Base-by-base conservation (phyloP, 805 yeast genomes). In the Ogataea trehaloabstinens region DNA sequence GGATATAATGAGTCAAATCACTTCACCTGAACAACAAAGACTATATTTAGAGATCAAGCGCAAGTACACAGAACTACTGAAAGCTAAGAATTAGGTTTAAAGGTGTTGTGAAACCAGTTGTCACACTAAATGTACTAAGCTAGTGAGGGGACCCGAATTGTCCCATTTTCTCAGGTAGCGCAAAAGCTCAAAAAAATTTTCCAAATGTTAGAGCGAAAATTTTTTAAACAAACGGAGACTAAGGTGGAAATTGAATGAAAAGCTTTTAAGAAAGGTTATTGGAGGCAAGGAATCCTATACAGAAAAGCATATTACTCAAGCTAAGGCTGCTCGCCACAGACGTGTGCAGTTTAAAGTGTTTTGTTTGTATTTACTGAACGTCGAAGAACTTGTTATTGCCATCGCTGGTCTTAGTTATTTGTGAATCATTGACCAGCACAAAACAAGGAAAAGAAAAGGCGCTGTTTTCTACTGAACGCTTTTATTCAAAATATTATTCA, bases 11-110 rank as follows among this genome's bases (percentile, higher is more conserved):
- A 31, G 21, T 8, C 46, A 41, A 27, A 48, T 52, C 3, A 35
- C 48, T 3, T 31, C 55, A 3, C 34, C 42, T 6, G 52, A 53
- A 15, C 56, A 55, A 32, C 53, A 46, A 31, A 28, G 40, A 18
- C 35, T 56, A 35, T 56, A 56, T 37, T 28, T 49, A 19, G 55
- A 51, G 33, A 53, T 56, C 25, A 54, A 49, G 42, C 24, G 37
- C 6, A 52, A 50, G 35, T 56, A 52, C 31, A 38, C 37, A 28
- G 33, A 25, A 33, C 33, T 30, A 16, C n/a, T n/a, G n/a, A n/a
- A n/a, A n/a, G n/a, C n/a, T n/a, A n/a, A n/a, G n/a, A n/a, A n/a
- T n/a, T n/a, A n/a, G n/a, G n/a, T n/a, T n/a, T n/a, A n/a, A n/a
- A n/a, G n/a, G n/a, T n/a, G n/a, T 15, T 27, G 30, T 27, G 30